Evolutionary conservation across 2,329 filamentous ascomycete genomes (phyloP), one percentile per base, ranked within the genome.

Genomic region (Amphichorda felina): DNA sequence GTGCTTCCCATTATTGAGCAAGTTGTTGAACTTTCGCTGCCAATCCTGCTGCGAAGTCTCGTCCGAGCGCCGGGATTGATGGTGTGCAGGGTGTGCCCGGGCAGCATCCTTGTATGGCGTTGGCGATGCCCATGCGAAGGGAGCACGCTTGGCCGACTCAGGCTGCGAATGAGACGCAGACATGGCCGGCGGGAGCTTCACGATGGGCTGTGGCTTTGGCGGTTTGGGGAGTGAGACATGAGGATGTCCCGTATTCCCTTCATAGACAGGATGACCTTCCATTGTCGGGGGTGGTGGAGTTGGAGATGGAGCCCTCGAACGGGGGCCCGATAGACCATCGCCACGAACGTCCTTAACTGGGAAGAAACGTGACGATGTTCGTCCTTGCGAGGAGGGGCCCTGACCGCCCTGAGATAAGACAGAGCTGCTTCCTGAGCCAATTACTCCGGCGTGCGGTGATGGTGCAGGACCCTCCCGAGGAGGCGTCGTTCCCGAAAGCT

Each of bases 21-120:
- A 68, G 31, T 71, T 79, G 55, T 94, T 87, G 54, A 95, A 87
- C 48, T 78, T 78, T 47, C 82, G 79, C 55, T 94, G 86, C 87
- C 87, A 89, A 37, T 69, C 68, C 35, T 51, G 49, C 42, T 60
- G 45, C 40, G 55, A 52, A 7, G 59, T 13, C 50, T 49, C 17
- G 47, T 45, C 30, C 15, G 14, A 14, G 17, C n/a, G 35, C 13
- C 17, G 26, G 27, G 13, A 22, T 9, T 7, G 40, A 36, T 6
- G 50, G 44, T 5, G 37, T 41, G 16, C 41, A 19, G 48, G 39
- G 10, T 45, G 43, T 15, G 41, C 47, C 26, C 49, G 45, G 5
- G 43, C 38, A 13, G 41, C 40, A 31, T 59, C 59, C 38, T 50
- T 60, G 26, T 46, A 51, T 4, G 50, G 38, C 13, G 50, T 47